phyloP scores from a whole-genome alignment of 2,329 filamentous ascomycete species.

The Calonectria pteridis region DNA sequence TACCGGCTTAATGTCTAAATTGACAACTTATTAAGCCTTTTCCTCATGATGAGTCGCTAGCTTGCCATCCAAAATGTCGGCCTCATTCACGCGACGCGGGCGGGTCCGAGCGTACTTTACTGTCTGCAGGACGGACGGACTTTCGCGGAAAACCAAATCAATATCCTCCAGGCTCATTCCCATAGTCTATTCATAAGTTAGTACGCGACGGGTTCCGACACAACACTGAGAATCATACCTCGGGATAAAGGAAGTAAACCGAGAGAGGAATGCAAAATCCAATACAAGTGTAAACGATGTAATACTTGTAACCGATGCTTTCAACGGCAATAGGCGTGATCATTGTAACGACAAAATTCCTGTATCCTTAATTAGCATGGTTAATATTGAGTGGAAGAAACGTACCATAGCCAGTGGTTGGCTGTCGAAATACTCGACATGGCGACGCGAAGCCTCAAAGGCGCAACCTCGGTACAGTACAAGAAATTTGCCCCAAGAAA shows the following conservation, averaged over 20 bases:
- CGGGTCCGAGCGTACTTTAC: neutral
- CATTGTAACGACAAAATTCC: constrained; percentile 2
- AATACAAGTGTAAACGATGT: neutral
- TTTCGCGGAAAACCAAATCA: neutral
- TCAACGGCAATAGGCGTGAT: neutral
- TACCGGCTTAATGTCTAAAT: neutral
- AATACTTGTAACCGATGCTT: neutral
- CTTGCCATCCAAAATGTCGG: neutral
- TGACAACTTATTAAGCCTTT: neutral
- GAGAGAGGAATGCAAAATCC: constrained; percentile 1
- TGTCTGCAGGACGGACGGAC: neutral
- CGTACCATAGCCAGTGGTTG: neutral
- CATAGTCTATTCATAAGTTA: neutral
- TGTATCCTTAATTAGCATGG: neutral
- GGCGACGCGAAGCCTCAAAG: neutral
- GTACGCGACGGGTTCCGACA: neutral
- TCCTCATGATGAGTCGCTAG: neutral
- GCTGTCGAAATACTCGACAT: neutral
- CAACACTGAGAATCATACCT: neutral
- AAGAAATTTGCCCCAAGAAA: constrained; percentile 1
- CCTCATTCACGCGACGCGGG: neutral
- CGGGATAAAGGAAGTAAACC: constrained; percentile 6
- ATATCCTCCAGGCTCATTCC: constrained; percentile 7
- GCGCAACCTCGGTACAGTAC: neutral
- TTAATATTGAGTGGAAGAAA: neutral